Percentiles rank a stretch among this genome's conserved stretches.
phyloP scores from a whole-genome alignment of 768 basidiomycete genomes.

The Boletus edulis region DNA sequence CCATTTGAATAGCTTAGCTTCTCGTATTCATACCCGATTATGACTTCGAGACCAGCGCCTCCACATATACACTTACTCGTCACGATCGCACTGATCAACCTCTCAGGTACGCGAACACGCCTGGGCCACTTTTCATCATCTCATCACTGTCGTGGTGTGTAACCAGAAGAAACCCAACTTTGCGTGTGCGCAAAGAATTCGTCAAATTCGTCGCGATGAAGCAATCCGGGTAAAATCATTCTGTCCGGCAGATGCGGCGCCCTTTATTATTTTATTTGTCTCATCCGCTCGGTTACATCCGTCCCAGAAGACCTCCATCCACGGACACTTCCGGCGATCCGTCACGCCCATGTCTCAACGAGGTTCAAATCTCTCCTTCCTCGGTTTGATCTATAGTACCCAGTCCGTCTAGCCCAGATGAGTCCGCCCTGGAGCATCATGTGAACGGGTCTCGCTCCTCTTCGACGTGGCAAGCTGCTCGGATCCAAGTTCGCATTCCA shows the following conservation, averaged over 20 bases:
- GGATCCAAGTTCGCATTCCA: background rate
- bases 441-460: conserved; percentile 1
- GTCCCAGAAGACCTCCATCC: conserved; percentile 15
- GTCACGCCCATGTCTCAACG: conserved; percentile 11
- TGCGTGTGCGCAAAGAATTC: background rate
- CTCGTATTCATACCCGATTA: conserved; percentile 6
- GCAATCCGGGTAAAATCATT: conserved; percentile 8
- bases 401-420: background rate
- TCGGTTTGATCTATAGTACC: conserved; percentile 2
- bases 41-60: background rate
- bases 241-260: conserved; percentile 6
- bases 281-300: conserved; percentile 28
- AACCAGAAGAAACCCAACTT: background rate
- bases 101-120: conserved; percentile 14
- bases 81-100: conserved; percentile 6
- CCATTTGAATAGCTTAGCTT: conserved; percentile 7
- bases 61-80: background rate
- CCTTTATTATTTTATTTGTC: conserved; percentile 13
- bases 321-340: conserved; percentile 22
- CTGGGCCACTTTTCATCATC: background rate
- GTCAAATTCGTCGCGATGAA: background rate
- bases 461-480: conserved; percentile 1
- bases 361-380: background rate
- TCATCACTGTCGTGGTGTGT: background rate
- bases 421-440: background rate